Evolutionary conservation across 495 filamentous ascomycete species (phyloP), one percentile per base, ranked within the genome.

Genomic region (Daldinia bambusicola): DNA sequence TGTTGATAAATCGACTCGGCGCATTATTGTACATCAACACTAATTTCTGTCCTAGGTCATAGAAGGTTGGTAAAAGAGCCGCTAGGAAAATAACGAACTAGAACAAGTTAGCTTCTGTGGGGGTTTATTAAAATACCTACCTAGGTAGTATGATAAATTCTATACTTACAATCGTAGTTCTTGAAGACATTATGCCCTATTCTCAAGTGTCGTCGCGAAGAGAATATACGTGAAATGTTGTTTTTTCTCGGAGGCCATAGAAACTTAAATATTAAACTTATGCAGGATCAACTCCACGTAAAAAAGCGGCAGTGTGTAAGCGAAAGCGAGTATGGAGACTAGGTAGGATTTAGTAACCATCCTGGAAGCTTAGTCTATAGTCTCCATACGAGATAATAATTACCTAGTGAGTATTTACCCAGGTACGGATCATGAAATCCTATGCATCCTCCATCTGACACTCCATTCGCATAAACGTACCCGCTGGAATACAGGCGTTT

Each of bases 1-100:
- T 31, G 8, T 63, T 69, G 2, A 51, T 30, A 1, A 83, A 63
- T n/a, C 62, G 60, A 7, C 55, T 67, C 1, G 79, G 79, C 16
- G 65, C 67, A 67, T 81, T 80, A 43, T 60, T 57, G 45, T 64
- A 62, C 26, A 77, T 71, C 4, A 75, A 2, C 3, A 37, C 34
- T 0, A 67, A 9, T 22, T 31, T 52, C 6, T 70, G 71, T 1
- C 41, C 36, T 6, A 50, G 34, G 26, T 71, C 59, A 45, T 68
- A 72, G 6, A 70, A 13, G 30, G 22, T 58, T 8, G 75, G 75
- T 32, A 41, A 12, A 1, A 76, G 48, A 2, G 70, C 53, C n/a
- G 75, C 74, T 30, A 77, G 57, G 2, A 36, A 31, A 6, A 76
- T 30, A n/a, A 69, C 18, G 0, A 51, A 41, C 75, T 77, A 40